Evolutionary conservation across 352 stramenopile species (phyloP).

Genomic region (Thalassiosira gravida): DNA sequence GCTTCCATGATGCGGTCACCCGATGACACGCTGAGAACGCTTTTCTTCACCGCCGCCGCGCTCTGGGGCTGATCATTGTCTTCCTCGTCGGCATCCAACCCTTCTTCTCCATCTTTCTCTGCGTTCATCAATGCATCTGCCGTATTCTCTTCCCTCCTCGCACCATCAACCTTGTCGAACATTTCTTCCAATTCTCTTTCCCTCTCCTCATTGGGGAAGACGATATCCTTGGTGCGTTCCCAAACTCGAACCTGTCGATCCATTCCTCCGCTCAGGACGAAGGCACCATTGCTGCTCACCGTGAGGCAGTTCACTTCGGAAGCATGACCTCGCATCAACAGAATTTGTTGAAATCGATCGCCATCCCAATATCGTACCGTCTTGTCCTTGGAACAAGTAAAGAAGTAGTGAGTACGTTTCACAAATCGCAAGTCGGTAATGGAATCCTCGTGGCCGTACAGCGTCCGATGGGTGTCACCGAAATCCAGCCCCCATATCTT

Average conservation of each 20-base stretch:
- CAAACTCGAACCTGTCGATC: conserved; percentile 97
- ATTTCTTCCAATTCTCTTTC: conserved; percentile 94
- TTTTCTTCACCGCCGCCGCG: conserved; percentile 90
- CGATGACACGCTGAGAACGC: conserved; percentile 89
- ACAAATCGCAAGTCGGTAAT: conserved; percentile 97
- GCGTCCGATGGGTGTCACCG: conserved; percentile 98
- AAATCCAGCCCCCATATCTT: conserved; percentile 99
- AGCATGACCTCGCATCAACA: conserved; percentile 87
- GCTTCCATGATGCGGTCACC: conserved; percentile 92
- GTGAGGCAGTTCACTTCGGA: conserved; percentile 86
- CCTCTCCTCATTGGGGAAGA: conserved; percentile 98
- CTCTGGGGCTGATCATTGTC: conserved; percentile 87
- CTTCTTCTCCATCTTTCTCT: conserved; percentile 85
- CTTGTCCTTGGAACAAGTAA: conserved; percentile 97
- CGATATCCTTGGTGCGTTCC: conserved; percentile 93
- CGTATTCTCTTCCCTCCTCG: conserved; percentile 66
- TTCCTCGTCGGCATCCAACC: conserved; percentile 87
- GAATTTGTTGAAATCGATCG: conserved; percentile 95
- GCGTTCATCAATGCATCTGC: conserved; percentile 57
- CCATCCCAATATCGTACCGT: conserved; percentile 97
- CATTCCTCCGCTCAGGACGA: conserved; percentile 94
- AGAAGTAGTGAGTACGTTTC: conserved; percentile 95
- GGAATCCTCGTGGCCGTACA: conserved; percentile 97
- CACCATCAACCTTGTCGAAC: conserved; percentile 87
- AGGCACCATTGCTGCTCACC: conserved; percentile 91